Base-by-base conservation (phyloP, 208 protist species). In the Angomonas ambiguus region DNA sequence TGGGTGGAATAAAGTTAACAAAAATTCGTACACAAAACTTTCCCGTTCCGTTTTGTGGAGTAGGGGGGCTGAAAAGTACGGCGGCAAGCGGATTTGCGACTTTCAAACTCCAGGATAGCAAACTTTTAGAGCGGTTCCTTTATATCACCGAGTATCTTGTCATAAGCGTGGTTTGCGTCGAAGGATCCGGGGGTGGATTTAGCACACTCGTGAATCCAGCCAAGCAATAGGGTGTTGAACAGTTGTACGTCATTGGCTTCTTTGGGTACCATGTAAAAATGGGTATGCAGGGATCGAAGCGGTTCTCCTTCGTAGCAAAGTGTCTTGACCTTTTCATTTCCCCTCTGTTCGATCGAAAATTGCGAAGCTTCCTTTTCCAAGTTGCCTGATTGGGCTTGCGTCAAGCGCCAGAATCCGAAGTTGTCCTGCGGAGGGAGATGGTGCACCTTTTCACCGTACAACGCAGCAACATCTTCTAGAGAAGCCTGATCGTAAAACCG, bases 401-500 rank as follows among this genome's bases (percentile, higher is more conserved):
- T 71, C 28, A 95, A 63, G n/a, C 88, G 82, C 88, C 88, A 95
- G 62, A 83, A 95, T 0, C 85, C 85, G 67, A 91, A 95, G 71
- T 95, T 95, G 72, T 88, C 80, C 56, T 92, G 81, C 31, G 75
- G 74, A 20, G 83, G 80, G 10, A 91, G 63, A 28, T 77, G 65
- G 57, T 80, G 62, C 41, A 51, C 61, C 41, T 20, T 69, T 24
- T 53, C 32, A 4, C n/a, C 49, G 24, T 32, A n/a, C 53, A 41
- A 33, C 5, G 63, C 76, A 0, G 84, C 80, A 10, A 91, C 76
- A 34, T 59, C 67, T 64, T 95, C 85, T 16, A 95, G 71, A 0
- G 84, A 84, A 0, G 84, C 80, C 33, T 95, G 85, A 56, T 92
- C 85, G 67, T 82, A 91, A 77, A 80, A 95, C 22, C 85, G 76